These are phyloP conservation scores for Fusarium transvaalense DNA, from an alignment of 2,329 filamentous ascomycete species.

Conservation along the genomic window DNA sequence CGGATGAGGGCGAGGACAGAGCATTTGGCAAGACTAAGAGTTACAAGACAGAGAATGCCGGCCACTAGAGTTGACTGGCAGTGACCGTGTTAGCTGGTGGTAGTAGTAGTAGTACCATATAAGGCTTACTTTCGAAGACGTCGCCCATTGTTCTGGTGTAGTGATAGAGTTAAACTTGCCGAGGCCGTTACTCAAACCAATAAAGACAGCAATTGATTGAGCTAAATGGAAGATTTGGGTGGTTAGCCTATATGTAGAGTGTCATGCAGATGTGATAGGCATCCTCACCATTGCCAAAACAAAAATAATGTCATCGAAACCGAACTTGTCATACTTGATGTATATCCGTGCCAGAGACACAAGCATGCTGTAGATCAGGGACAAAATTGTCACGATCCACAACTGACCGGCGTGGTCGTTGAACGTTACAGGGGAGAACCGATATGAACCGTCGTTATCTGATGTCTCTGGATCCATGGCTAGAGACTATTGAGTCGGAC, in stretches of 20 bases:
- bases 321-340: conserved; percentile 42
- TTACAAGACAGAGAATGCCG: conserved; percentile 20
- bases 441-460: neutral
- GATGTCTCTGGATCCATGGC: conserved; percentile 16
- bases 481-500: neutral
- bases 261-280: neutral
- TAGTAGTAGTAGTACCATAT: too few species aligned
- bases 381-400: conserved; percentile 42
- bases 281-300: conserved; percentile 24
- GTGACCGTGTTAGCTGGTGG: too few species aligned
- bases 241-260: too few species aligned
- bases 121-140: conserved; percentile 19
- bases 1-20: conserved; percentile 40
- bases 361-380: conserved; percentile 39
- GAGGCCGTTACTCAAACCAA: conserved; percentile 29
- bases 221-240: conserved; percentile 31
- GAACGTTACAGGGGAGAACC: conserved; percentile 34
- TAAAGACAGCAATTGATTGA: conserved; percentile 35
- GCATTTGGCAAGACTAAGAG: conserved; percentile 33
- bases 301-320: conserved; percentile 38
- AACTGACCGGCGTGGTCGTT: conserved; percentile 41
- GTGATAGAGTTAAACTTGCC: conserved; percentile 41
- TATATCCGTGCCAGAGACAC: conserved; percentile 32
- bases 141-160: conserved; percentile 22
- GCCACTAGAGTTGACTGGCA: conserved; percentile 30